Conservation (phyloP, 2,329 filamentous ascomycete species). For the Sporothrix curviconia region DNA sequence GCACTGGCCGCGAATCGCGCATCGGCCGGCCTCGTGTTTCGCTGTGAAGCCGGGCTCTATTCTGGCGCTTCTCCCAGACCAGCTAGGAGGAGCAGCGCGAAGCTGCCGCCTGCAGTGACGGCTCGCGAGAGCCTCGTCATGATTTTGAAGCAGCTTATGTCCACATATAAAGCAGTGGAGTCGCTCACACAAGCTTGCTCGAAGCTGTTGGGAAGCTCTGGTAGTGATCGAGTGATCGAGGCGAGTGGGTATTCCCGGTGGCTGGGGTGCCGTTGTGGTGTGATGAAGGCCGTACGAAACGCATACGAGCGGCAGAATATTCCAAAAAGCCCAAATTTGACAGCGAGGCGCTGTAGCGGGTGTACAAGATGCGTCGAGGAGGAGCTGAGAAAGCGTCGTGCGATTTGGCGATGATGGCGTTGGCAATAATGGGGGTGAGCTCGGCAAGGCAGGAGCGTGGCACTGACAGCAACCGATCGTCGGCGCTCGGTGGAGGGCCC, state of each 20-base stretch:
- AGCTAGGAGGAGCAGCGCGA: slow-evolving; percentile 27
- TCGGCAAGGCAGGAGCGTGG: not conserved
- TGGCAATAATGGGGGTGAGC: not conserved
- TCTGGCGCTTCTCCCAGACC: slow-evolving; percentile 25
- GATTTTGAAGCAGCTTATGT: not conserved
- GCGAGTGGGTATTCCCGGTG: slow-evolving; percentile 10
- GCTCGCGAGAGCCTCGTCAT: slow-evolving; percentile 35
- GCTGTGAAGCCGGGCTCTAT: slow-evolving; percentile 35
- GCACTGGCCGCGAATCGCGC: slow-evolving; percentile 85
- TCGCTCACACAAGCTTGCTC: not conserved
- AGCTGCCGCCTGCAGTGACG: slow-evolving; percentile 25
- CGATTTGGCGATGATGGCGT: not conserved
- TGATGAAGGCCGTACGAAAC: not conserved
- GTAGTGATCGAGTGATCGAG: not conserved
- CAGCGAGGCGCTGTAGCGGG: too few species aligned
- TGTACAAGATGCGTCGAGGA: not conserved
- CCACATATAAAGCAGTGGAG: not conserved
- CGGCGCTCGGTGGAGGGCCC: not conserved
- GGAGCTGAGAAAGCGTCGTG: not conserved
- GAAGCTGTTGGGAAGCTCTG: slow-evolving; percentile 2
- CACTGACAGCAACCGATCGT: not conserved
- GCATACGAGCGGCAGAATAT: not conserved
- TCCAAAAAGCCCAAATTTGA: too few species aligned
- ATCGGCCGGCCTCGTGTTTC: slow-evolving; percentile 79
- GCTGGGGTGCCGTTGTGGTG: not conserved